Percentiles rank a stretch among this genome's conserved stretches.
These are phyloP conservation scores for Paulownia fortunei DNA, from an alignment of 257 asterid genomes.

Conservation along the genomic window DNA sequence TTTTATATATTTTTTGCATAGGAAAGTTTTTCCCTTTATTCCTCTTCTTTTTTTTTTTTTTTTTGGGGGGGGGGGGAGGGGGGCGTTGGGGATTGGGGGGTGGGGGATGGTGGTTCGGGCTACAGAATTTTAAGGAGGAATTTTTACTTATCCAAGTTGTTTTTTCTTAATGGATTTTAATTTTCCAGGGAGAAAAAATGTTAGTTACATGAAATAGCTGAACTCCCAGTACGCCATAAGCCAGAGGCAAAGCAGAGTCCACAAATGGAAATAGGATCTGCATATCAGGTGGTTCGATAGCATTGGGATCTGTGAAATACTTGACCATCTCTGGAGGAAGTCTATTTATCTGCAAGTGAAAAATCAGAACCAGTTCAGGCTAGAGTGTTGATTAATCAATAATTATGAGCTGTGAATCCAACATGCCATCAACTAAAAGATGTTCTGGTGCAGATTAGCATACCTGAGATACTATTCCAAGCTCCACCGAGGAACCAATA, in stretches of 20 bases:
- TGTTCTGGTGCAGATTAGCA: slow-evolving; percentile 15
- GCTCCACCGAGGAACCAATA: slow-evolving; percentile 87
- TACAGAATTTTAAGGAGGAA: background rate
- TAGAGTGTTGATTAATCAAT: background rate
- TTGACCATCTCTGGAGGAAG: slow-evolving; percentile 93
- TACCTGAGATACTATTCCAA: slow-evolving; percentile 96
- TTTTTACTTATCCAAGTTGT: background rate
- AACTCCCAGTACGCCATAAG: slow-evolving; percentile 88
- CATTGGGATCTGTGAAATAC: slow-evolving; percentile 94
- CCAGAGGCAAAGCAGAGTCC: slow-evolving; percentile 88
- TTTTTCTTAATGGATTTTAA: slow-evolving; percentile 8
- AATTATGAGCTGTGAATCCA: background rate
- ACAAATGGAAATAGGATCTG: slow-evolving; percentile 84
- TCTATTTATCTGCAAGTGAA: slow-evolving; percentile 64
- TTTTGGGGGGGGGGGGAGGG: background rate
- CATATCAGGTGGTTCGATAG: slow-evolving; percentile 94
- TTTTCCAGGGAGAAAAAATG: slow-evolving; percentile 18
- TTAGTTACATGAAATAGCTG: slow-evolving; percentile 84
- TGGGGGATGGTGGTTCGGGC: background rate
- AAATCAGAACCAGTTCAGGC: slow-evolving; percentile 29
- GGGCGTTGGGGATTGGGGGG: background rate
- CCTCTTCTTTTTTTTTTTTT: background rate
- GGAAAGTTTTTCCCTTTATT: background rate
- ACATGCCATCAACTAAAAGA: slow-evolving; percentile 20
- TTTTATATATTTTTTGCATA: background rate